Base-by-base conservation (phyloP, 1,284 basidiomycete species). In the Boletus sp. region DNA sequence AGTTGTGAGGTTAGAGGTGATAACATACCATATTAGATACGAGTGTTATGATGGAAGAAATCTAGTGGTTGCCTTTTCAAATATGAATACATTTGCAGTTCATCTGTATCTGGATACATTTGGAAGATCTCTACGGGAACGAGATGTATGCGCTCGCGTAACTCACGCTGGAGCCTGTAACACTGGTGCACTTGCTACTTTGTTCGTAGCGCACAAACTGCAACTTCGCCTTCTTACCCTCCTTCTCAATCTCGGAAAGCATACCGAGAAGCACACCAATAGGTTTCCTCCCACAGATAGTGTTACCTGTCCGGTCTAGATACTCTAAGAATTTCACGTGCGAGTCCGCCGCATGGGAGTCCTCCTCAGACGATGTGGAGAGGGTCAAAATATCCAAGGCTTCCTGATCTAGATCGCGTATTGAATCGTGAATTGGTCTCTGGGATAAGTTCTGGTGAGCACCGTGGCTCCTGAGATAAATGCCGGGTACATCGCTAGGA, bases 281-380 rank as follows among this genome's bases (percentile, higher is more conserved):
- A 1, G 96, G 94, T 62, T 97, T 93, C 42, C 94, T 75, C 0
- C 96, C 95, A 60, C 96, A 99, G 36, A 99, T 95, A 0, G 96
- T 99, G 69, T 99, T 99, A 73, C 87, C 81, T 16, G 95, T 98
- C 51, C 76, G 68, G 14, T 73, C 66, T 2, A 99, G 75, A 64
- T 99, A 98, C 6, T 73, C 69, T 1, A 81, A 72, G 66, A 95
- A 96, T 16, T 73, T 69, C 13, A 65, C 65, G 58, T 91, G 91
- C 4, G 77, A 81, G 43, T 70, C 65, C 8, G 65, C 59, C 0
- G 79, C 79, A 17, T 70, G 73, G 40, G 65, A 68, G 10, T 51
- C 38, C 7, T 19, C 41, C 26, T 40, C 36, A 13, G 57, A 55
- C n/a, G 16, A 54, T 3, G 78, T 81, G 46, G 84, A 76, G 27